Percentiles rank a stretch among this genome's conserved stretches.
Evolutionary conservation across 2,329 filamentous ascomycete genomes (phyloP).

Genomic region (Exophiala viscosa): DNA sequence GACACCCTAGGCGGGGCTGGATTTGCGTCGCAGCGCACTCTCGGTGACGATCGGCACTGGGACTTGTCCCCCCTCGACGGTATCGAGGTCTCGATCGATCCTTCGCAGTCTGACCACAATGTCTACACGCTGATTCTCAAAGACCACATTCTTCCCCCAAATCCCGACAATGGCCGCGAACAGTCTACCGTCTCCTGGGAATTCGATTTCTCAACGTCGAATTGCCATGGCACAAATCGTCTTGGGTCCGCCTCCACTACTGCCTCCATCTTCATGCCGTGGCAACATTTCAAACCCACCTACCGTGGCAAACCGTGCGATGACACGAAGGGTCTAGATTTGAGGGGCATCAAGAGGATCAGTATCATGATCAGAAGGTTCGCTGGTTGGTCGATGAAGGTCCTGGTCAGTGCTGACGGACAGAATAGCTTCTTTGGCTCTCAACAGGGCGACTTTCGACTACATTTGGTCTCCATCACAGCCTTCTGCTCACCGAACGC

Average conservation of each 20-base stretch:
- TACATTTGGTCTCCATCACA: conserved; percentile 15
- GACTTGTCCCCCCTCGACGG: conserved; percentile 63
- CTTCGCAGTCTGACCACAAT: conserved; percentile 56
- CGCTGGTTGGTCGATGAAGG: not conserved
- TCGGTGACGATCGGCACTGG: conserved; percentile 54
- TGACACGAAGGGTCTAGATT: conserved; percentile 58
- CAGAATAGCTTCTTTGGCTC: conserved; percentile 65
- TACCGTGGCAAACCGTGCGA: conserved; percentile 64
- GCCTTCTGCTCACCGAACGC: conserved; percentile 1
- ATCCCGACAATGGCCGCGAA: conserved; percentile 63
- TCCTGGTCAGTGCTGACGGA: conserved; percentile 20
- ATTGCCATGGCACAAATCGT: conserved; percentile 19
- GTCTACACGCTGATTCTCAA: conserved; percentile 73
- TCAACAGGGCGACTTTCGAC: conserved; percentile 63
- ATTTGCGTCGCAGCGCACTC: conserved; percentile 74
- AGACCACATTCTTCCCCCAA: conserved; percentile 58
- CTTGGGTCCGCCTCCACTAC: conserved; percentile 15
- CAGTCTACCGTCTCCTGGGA: conserved; percentile 71
- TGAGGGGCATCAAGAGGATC: conserved; percentile 60
- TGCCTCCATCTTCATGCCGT: conserved; percentile 54
- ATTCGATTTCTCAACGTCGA: conserved; percentile 54
- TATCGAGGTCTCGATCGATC: conserved; percentile 51
- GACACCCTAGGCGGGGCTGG: conserved; percentile 73
- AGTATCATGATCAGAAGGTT: conserved; percentile 80
- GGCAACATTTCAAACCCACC: conserved; percentile 64